Base-by-base conservation (phyloP, 495 filamentous ascomycete species). In the Aspergillus funiculosus region DNA sequence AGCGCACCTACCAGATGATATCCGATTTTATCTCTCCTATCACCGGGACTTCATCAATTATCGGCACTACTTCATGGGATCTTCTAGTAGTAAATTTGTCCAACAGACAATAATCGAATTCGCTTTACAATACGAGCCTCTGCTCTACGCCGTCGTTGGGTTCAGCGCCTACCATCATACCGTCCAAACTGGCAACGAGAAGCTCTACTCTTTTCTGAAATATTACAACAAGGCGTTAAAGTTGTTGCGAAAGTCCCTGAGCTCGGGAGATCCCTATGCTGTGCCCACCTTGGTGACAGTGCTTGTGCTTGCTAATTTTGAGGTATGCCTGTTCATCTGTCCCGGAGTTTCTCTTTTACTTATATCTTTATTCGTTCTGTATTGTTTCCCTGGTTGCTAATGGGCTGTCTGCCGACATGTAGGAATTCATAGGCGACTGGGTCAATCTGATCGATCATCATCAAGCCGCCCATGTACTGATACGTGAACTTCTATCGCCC, bases 401-500 rank as follows among this genome's bases (percentile, higher is more conserved):
- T 24, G 26, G 15, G 10, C 25, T 42, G 40, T 54, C 73, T 52
- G 66, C 66, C 36, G 8, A 22, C 31, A 34, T 53, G 18, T 56
- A 97, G 91, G 92, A 96, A 67, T 92, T 86, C 54, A 76, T 95
- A 43, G 92, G 92, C 6, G 92, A 98, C 58, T 96, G 87, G 87
- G 78, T 88, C 40, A 95, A 91, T 56, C 72, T 96, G 31, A 79
- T 91, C 58, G 85, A 87, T 24, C 92, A 98, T 64, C 89, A 95
- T 62, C 90, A 82, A 63, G 92, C 91, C 5, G 91, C 92, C 1
- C 78, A 86, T 56, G 77, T 86, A 39, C 76, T 98, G 50, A 71
- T 98, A 31, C 85, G 76, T 3, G 75, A 85, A 50, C 61, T 95
- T 0, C 85, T 85, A 50, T 87, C 84, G 1, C 87, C 89, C 1